Evolutionary conservation across 192 early-diverging fungal species (phyloP), one percentile per base, ranked within the genome.

Genomic region (Coemansia sp.): DNA sequence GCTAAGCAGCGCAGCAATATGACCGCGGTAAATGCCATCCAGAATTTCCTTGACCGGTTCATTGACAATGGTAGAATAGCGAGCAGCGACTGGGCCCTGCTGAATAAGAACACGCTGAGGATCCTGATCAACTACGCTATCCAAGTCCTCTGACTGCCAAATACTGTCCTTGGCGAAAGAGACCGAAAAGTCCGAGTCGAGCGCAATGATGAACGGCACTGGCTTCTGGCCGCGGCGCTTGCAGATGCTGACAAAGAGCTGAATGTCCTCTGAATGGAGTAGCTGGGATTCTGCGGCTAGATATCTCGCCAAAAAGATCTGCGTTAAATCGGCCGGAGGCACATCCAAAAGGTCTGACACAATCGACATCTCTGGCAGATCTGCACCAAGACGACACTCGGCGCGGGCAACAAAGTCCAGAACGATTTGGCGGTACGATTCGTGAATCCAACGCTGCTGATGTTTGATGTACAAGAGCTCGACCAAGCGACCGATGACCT

Each of bases 161-260:
- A 91, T 78, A 10, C 88, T 92, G 74, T 95, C 92, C 84, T 96
- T 96, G 82, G 90, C 92, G 77, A 96, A 89, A 89, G 92, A 92
- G 45, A 89, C 83, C 59, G 93, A 91, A 82, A 98, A 94, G 76
- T 93, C 90, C 55, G 91, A 89, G 71, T 96, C 94, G 28, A 98
- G 76, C 16, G 90, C 87, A 8, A 92, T 90, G 62, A 98, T 91
- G 81, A 94, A 98, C 35, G 96, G 92, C 10, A 94, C 90, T 16
- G 94, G 94, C 82, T 94, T 96, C 68, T 92, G 89, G 24, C 76
- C 76, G n/a, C 66, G 70, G 9, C 70, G 76, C 70, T 70, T 65
- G 70, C 79, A 75, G 55, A 76, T 53, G 58, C 70, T 67, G 53
- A 80, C 65, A 34, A 80, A 80, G 72, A 65, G 71, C 62, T 74